These are phyloP conservation scores for Umbelopsis isabellina DNA, from an alignment of 192 early-diverging fungal species.

Conservation along the genomic window DNA sequence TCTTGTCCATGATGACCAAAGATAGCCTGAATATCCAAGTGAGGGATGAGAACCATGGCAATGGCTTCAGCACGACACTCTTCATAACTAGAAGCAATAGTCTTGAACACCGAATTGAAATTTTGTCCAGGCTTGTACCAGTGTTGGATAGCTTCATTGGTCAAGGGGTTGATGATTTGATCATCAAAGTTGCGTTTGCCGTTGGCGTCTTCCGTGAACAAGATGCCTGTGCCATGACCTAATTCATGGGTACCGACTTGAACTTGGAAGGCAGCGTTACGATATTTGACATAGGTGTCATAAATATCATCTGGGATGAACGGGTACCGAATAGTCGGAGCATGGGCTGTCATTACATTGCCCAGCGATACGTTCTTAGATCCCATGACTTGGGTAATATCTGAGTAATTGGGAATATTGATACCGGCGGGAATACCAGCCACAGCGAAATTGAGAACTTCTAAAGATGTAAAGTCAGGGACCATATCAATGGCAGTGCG, in stretches of 20 bases:
- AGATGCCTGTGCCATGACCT: conserved; percentile 66
- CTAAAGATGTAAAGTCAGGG: conserved; percentile 63
- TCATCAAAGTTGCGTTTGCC: conserved; percentile 61
- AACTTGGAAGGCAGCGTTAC: conserved; percentile 55
- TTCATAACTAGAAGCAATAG: conserved; percentile 46
- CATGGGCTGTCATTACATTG: conserved; percentile 56
- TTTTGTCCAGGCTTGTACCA: conserved; percentile 66
- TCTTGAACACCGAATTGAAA: conserved; percentile 58
- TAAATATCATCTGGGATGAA: conserved; percentile 52
- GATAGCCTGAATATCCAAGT: conserved; percentile 52
- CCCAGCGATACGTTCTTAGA: conserved; percentile 68
- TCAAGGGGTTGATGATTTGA: conserved; percentile 42
- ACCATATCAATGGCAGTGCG: conserved; percentile 47
- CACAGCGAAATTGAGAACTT: conserved; percentile 61
- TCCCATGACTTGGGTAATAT: conserved; percentile 48
- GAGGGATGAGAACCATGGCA: conserved; percentile 44
- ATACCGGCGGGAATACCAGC: conserved; percentile 51
- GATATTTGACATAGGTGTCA: conserved; percentile 45
- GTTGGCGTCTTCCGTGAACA: conserved; percentile 52
- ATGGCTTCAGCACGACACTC: conserved; percentile 65
- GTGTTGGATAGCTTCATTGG: conserved; percentile 44
- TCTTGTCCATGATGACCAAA: conserved; percentile 53
- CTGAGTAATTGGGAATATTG: conserved; percentile 53
- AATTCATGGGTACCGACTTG: conserved; percentile 65
- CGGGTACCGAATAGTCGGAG: conserved; percentile 53